Conservation (phyloP, 2,329 filamentous ascomycete genomes). For the Hypoxylon sp. region DNA sequence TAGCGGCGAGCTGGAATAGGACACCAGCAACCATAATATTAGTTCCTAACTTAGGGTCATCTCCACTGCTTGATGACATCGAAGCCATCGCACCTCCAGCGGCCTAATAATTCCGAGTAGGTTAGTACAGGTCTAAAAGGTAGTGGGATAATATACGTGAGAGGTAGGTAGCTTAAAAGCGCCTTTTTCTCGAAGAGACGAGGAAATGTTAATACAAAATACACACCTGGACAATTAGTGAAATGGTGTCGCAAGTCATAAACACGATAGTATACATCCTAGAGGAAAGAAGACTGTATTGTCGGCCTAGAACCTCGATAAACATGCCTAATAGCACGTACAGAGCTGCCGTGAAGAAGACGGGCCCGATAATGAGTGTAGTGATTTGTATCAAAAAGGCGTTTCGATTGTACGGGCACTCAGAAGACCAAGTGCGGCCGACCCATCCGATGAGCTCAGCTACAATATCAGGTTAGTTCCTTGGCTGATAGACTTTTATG, state of each 20-base stretch:
- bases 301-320: slow-evolving; percentile 60
- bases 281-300: slow-evolving; percentile 61
- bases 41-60: slow-evolving; percentile 61
- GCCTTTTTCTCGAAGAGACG: background rate
- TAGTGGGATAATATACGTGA: background rate
- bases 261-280: slow-evolving; percentile 65
- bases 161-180: background rate
- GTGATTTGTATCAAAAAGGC: slow-evolving; percentile 68
- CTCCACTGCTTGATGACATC: slow-evolving; percentile 51
- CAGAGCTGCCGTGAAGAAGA: slow-evolving; percentile 67
- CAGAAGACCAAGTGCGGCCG: slow-evolving; percentile 63
- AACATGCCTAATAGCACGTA: slow-evolving; percentile 65
- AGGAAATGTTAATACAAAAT: background rate
- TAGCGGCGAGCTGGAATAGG: slow-evolving; percentile 65
- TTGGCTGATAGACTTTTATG: background rate
- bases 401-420: slow-evolving; percentile 64
- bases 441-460: slow-evolving; percentile 65
- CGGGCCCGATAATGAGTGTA: slow-evolving; percentile 61
- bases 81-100: slow-evolving; percentile 65
- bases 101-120: slow-evolving; percentile 48
- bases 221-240: slow-evolving; percentile 60
- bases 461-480: slow-evolving; percentile 32
- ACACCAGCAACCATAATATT: slow-evolving; percentile 66
- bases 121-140: slow-evolving; percentile 1
- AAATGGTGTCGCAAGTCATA: slow-evolving; percentile 62